Evolutionary conservation across 2,329 filamentous ascomycete genomes (phyloP).

Genomic region (Cladosporium sp.): DNA sequence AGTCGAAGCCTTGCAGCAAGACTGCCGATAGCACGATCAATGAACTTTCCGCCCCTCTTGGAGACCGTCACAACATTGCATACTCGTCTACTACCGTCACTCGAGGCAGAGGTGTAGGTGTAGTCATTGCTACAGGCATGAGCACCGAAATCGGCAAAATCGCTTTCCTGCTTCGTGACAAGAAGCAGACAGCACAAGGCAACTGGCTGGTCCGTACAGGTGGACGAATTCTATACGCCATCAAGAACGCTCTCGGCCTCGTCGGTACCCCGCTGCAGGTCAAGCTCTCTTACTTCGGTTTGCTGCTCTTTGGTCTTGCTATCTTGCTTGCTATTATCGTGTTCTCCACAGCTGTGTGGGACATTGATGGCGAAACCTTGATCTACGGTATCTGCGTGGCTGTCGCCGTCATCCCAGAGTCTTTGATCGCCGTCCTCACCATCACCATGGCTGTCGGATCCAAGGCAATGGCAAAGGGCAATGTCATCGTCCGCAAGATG

Average conservation of each 20-base stretch:
- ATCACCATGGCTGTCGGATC: constrained; percentile 66
- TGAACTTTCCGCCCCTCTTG: constrained; percentile 52
- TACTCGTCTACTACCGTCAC: constrained; percentile 66
- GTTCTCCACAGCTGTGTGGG: constrained; percentile 58
- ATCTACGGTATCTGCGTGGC: constrained; percentile 52
- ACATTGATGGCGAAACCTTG: constrained; percentile 44
- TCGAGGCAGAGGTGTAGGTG: constrained; percentile 61
- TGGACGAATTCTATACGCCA: constrained; percentile 57
- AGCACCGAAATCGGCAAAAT: constrained; percentile 68
- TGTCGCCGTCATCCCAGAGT: constrained; percentile 50
- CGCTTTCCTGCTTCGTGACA: constrained; percentile 45
- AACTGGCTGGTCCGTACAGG: constrained; percentile 22
- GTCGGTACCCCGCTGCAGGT: constrained; percentile 78
- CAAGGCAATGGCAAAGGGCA: constrained; percentile 62
- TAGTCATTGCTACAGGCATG: constrained; percentile 62
- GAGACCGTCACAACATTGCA: constrained; percentile 64
- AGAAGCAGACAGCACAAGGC: constrained; percentile 22
- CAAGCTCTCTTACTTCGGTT: constrained; percentile 80
- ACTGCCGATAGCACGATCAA: constrained; percentile 33
- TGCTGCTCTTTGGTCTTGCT: constrained; percentile 74
- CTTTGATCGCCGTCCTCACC: constrained; percentile 65
- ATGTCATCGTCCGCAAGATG: constrained; percentile 66
- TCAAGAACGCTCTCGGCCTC: constrained; percentile 39
- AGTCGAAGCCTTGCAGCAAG: constrained; percentile 55
- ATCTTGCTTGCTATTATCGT: constrained; percentile 69